phyloP scores from a whole-genome alignment of 345 rosid genomes.

The Arabis alpina region DNA sequence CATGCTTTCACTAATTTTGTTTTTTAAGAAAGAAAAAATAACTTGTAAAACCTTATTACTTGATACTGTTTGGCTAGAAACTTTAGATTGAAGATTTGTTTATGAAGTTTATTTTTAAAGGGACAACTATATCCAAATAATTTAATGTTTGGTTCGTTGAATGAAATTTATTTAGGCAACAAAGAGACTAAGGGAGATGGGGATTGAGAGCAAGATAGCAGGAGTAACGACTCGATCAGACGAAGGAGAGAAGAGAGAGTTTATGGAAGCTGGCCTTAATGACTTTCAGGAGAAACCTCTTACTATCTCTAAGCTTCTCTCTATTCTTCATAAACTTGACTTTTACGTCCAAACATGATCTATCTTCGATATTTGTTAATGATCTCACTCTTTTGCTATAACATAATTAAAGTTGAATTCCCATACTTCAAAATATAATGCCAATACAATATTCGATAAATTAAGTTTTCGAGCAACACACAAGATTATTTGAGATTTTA shows the following conservation, averaged over 20 bases:
- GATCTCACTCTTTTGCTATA: background rate
- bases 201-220: slow-evolving; percentile 64
- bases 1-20: too few relatives aligned
- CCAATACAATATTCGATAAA: background rate
- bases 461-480: background rate
- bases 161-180: slow-evolving; percentile 68
- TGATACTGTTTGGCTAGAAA: too few relatives aligned
- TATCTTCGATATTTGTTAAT: background rate
- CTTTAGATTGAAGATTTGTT: background rate
- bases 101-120: background rate
- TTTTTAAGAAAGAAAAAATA: too few relatives aligned
- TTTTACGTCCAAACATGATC: slow-evolving; percentile 16
- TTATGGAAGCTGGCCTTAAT: slow-evolving; percentile 78
- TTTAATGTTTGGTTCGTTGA: background rate
- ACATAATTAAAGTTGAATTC: background rate
- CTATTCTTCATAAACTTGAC: slow-evolving; percentile 52
- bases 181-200: slow-evolving; percentile 68
- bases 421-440: background rate
- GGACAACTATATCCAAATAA: too few relatives aligned
- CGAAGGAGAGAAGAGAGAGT: slow-evolving; percentile 55
- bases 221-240: slow-evolving; percentile 62
- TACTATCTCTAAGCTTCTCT: slow-evolving; percentile 60
- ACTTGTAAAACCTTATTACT: too few relatives aligned
- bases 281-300: slow-evolving; percentile 84
- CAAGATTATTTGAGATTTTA: background rate